Percentiles rank a stretch among this genome's conserved stretches.
Conservation (phyloP, 2,329 filamentous ascomycete genomes). For the Tolypocladium paradoxum region DNA sequence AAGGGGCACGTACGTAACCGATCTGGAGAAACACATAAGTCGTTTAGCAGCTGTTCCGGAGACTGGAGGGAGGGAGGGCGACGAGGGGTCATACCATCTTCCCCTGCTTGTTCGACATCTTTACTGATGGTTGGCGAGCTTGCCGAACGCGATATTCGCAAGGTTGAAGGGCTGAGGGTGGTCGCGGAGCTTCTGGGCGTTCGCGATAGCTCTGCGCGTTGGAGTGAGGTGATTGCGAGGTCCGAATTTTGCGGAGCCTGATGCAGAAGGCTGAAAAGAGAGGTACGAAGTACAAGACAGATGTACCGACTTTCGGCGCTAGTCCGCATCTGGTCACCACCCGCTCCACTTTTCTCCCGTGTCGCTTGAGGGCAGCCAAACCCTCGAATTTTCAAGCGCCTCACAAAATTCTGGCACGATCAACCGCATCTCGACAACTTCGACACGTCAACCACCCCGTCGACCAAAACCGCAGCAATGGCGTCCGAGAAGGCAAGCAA, state of each 20-base stretch:
- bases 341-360: conserved; percentile 11
- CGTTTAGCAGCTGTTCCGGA: conserved; percentile 54
- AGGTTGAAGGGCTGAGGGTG: conserved; percentile 31
- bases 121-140: conserved; percentile 15
- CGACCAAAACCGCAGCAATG: conserved; percentile 29
- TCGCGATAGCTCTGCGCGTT: conserved; percentile 29
- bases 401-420: conserved; percentile 24
- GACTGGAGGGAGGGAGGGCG: conserved; percentile 27
- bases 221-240: conserved; percentile 30
- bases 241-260: conserved; percentile 36
- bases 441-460: conserved; percentile 24
- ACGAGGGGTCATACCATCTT: conserved; percentile 77
- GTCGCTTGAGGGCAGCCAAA: conserved; percentile 28
- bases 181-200: conserved; percentile 28
- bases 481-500: conserved; percentile 79
- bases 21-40: conserved; percentile 42
- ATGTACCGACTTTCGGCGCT: conserved; percentile 18
- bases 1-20: conserved; percentile 52
- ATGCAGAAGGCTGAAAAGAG: conserved; percentile 23
- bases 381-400: conserved; percentile 25
- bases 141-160: conserved; percentile 13
- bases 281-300: conserved; percentile 17
- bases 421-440: conserved; percentile 16
- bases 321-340: conserved; percentile 6
- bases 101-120: conserved; percentile 70